These are phyloP conservation scores for Trichosporon faecale DNA, from an alignment of 1,284 basidiomycete genomes.

Conservation along the genomic window DNA sequence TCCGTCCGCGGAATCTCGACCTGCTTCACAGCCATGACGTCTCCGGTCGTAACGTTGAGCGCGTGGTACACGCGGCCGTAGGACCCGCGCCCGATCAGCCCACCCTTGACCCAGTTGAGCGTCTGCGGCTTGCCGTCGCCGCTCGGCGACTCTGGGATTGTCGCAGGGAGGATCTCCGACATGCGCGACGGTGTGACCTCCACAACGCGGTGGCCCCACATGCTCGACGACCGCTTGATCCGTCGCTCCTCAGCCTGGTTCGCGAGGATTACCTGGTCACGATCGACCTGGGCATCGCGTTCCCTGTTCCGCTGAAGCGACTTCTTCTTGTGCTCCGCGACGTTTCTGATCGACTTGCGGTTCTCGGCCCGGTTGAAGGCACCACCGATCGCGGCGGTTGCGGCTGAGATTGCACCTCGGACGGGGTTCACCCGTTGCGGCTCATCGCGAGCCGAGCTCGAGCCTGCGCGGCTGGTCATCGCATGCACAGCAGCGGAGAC, in stretches of 20 bases:
- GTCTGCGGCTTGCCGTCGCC: conserved; percentile 55
- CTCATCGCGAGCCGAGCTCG: conserved; percentile 30
- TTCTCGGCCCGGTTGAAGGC: conserved; percentile 57
- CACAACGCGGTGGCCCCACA: conserved; percentile 91
- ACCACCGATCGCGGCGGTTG: conserved; percentile 2
- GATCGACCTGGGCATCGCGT: not conserved
- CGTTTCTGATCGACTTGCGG: conserved; percentile 74
- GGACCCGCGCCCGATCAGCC: conserved; percentile 93
- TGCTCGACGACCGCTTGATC: conserved; percentile 77
- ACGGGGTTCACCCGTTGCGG: conserved; percentile 25
- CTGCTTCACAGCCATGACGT: conserved; percentile 99
- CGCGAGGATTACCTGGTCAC: not conserved
- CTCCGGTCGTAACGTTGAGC: conserved; percentile 94
- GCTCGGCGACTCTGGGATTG: conserved; percentile 45
- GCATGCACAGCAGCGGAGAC: not conserved
- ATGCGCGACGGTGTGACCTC: conserved; percentile 75
- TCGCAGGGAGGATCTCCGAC: conserved; percentile 51
- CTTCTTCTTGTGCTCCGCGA: conserved; percentile 57
- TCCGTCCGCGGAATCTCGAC: conserved; percentile 90
- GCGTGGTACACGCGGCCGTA: conserved; percentile 96
- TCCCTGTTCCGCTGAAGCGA: conserved; percentile 25
- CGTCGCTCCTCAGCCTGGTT: conserved; percentile 57
- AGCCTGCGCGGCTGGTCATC: not conserved
- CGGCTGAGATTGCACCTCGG: conserved; percentile 15
- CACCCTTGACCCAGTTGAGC: conserved; percentile 98